phyloP scores from a whole-genome alignment of 1,139 yeast genomes.

The Pichia norvegensis region DNA sequence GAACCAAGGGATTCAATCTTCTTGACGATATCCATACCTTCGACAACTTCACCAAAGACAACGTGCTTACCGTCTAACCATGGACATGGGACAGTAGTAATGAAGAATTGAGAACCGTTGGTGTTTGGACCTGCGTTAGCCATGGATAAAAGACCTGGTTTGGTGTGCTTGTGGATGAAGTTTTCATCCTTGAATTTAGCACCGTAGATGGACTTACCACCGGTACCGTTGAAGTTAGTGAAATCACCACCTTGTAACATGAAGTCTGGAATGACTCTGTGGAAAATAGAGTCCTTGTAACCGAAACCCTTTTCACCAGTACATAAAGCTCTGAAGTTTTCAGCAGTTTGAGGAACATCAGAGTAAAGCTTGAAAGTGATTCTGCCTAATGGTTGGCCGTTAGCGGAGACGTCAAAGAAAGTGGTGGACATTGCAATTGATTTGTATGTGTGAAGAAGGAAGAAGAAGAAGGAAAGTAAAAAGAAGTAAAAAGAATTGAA shows the following conservation, averaged over 20 bases:
- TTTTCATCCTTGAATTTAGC: slow-evolving; percentile 93
- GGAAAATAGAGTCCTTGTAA: slow-evolving; percentile 87
- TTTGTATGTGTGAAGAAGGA: neutral
- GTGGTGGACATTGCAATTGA: slow-evolving; percentile 25
- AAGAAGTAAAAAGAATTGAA: neutral
- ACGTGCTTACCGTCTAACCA: slow-evolving; percentile 99
- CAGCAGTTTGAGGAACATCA: slow-evolving; percentile 97
- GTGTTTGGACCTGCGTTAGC: slow-evolving; percentile 99
- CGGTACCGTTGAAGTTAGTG: slow-evolving; percentile 91
- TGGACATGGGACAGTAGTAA: slow-evolving; percentile 91
- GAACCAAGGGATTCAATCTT: slow-evolving; percentile 85
- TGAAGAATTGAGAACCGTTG: slow-evolving; percentile 98
- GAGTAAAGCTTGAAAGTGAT: slow-evolving; percentile 77
- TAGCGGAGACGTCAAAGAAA: slow-evolving; percentile 32
- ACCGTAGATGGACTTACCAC: slow-evolving; percentile 99
- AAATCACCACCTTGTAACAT: slow-evolving; percentile 99
- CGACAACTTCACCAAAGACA: slow-evolving; percentile 94
- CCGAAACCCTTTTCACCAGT: slow-evolving; percentile 99
- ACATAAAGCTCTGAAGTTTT: slow-evolving; percentile 93
- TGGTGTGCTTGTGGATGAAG: slow-evolving; percentile 76
- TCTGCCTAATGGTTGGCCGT: slow-evolving; percentile 53
- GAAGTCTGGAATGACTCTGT: slow-evolving; percentile 96
- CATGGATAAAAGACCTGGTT: slow-evolving; percentile 95
- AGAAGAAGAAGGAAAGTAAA: slow-evolving; percentile 20
- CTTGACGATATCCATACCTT: slow-evolving; percentile 88